Percentiles rank a stretch among this genome's conserved stretches.
phyloP scores from a whole-genome alignment of 352 stramenopile species.

The Globisporangium nodosum region DNA sequence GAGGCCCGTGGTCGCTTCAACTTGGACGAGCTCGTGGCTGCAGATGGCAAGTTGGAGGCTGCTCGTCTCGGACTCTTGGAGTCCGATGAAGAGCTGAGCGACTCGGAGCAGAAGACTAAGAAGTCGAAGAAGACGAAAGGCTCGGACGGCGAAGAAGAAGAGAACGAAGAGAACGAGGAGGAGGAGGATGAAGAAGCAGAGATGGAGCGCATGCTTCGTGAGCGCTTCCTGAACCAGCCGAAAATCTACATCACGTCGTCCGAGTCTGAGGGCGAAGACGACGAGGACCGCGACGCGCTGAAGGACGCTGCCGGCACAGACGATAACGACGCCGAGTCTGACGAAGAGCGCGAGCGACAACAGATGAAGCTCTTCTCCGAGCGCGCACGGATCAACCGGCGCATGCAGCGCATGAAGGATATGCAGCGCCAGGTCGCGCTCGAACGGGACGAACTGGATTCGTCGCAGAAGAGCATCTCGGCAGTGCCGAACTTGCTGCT shows the following conservation, averaged over 20 bases:
- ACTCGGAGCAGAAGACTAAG: slow-evolving; percentile 31
- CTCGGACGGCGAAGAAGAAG: slow-evolving; percentile 4
- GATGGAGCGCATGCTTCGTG: slow-evolving; percentile 74
- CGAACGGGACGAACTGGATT: slow-evolving; percentile 31
- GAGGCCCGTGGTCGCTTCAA: slow-evolving; percentile 78
- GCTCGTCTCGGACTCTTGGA: slow-evolving; percentile 72
- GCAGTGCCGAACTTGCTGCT: slow-evolving; percentile 53
- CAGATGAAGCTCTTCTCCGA: slow-evolving; percentile 87
- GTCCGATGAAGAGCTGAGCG: slow-evolving; percentile 73
- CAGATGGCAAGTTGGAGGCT: slow-evolving; percentile 75
- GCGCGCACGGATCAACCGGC: slow-evolving; percentile 72
- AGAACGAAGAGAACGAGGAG: slow-evolving; percentile 21
- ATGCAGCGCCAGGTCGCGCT: slow-evolving; percentile 55
- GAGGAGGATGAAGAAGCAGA: slow-evolving; percentile 70
- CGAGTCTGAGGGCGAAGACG: slow-evolving; percentile 65
- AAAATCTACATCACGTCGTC: slow-evolving; percentile 87
- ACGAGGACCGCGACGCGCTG: slow-evolving; percentile 24
- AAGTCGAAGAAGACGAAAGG: slow-evolving; percentile 22
- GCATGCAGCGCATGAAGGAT: slow-evolving; percentile 84
- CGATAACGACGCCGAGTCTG: slow-evolving; percentile 57
- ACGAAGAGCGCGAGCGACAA: slow-evolving; percentile 75
- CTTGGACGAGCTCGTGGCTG: slow-evolving; percentile 73
- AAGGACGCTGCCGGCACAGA: slow-evolving; percentile 17
- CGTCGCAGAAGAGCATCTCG: slow-evolving; percentile 11
- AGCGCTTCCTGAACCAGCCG: slow-evolving; percentile 67